Base-by-base conservation (phyloP, 2,329 filamentous ascomycete species). In the Fusarium equiseti region DNA sequence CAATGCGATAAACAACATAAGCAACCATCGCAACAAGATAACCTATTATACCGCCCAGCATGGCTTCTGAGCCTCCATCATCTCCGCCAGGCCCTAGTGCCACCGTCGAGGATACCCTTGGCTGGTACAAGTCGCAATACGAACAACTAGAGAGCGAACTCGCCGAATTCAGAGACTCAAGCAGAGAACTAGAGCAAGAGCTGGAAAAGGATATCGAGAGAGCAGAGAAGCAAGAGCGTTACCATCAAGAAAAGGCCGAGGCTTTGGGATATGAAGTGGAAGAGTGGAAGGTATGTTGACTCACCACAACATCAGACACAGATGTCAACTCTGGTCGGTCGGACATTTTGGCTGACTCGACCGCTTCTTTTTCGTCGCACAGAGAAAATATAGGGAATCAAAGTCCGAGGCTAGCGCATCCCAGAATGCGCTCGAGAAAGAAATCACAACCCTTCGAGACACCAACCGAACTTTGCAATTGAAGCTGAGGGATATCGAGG, bases 81-180 rank as follows among this genome's bases (percentile, higher is more conserved):
- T 91, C 89, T 51, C 89, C 89, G 56, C 88, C 88, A 13, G 83
- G 82, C 76, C 86, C 85, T 76, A 80, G 83, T 55, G 80, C 87
- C 58, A 86, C 80, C 58, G 79, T 87, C 52, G 91, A 94, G 77
- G 93, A 96, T 77, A 92, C 95, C 67, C 86, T 99, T 55, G 88
- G 91, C 63, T 98, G 96, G 88, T 99, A 98, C 88, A 99, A 99
- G 85, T 83, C 90, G 57, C 95, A 98, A 80, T 98, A 98, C 83
- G 94, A 97, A 82, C 90, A 94, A 79, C 88, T 99, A 40, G 96
- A 98, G 82, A 86, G 90, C 56, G 96, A 99, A 81, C 89, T 99
- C 66, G 89, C 92, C 68, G 96, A 99, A 77, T 99, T 99, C 80
- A 93, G 97, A 78, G 88, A 93, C 62, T 97, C 94, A 58, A 98